A percentile compares a stretch with the other conserved stretches of the same genome.
Conservation (phyloP, 208 protist genomes). For the Acanthamoeba rhysodes region DNA sequence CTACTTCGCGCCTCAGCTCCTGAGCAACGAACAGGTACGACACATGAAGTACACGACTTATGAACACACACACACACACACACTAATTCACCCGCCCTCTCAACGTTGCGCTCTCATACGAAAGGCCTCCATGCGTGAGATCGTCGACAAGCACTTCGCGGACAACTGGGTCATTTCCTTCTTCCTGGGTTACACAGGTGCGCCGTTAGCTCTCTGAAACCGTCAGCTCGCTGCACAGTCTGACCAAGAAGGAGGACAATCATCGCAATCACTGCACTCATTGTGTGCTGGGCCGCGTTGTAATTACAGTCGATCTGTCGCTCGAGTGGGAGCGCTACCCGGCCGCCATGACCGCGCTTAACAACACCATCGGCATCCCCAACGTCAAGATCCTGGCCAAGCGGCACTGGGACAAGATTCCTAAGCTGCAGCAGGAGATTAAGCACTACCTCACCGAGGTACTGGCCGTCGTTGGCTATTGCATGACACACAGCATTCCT, state of each 20-base stretch:
- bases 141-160: constrained; percentile 98
- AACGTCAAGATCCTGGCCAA: constrained; percentile 92
- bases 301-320: constrained; percentile 90
- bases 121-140: constrained; percentile 96
- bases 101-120: background rate
- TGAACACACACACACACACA: no score
- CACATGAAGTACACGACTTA: background rate
- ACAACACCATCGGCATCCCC: constrained; percentile 92
- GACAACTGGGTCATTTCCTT: constrained; percentile 99
- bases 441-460: constrained; percentile 86
- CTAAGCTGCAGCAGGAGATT: constrained; percentile 83
- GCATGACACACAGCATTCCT: no score
- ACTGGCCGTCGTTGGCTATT: background rate
- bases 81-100: no score
- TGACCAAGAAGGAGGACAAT: no score
- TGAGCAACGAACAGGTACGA: constrained; percentile 91
- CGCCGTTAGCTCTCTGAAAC: constrained; percentile 87
- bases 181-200: constrained; percentile 97
- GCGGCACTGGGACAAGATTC: constrained; percentile 86
- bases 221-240: background rate
- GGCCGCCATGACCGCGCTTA: constrained; percentile 94
- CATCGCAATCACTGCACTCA: background rate
- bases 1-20: constrained; percentile 96
- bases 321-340: constrained; percentile 95
- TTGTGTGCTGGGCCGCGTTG: constrained; percentile 29